A percentile compares a stretch with the other conserved stretches of the same genome.
phyloP scores from a whole-genome alignment of 2,329 filamentous ascomycete species.

The Alternaria arborescens region DNA sequence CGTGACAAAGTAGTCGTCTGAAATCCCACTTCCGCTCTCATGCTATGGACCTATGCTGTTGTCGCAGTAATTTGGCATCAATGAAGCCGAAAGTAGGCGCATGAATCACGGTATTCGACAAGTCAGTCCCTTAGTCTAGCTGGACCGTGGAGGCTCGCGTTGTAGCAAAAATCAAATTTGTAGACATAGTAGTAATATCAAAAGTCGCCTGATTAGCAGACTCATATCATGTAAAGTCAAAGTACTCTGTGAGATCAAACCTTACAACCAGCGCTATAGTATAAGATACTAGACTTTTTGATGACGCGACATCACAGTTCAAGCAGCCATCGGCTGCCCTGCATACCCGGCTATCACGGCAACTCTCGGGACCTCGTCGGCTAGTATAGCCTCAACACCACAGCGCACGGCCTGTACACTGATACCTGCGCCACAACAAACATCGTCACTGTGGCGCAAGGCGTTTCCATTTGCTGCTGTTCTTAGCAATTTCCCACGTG shows the following conservation, averaged over 20 bases:
- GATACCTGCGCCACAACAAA: slow-evolving; percentile 12
- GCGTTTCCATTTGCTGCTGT: not conserved
- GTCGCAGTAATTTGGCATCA: not conserved
- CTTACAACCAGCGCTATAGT: not conserved
- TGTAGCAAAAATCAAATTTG: not conserved
- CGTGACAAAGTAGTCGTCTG: not conserved
- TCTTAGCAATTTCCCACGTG: not conserved
- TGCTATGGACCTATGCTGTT: not conserved
- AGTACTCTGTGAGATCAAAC: not conserved
- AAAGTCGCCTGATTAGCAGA: not conserved
- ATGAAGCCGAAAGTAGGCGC: not conserved
- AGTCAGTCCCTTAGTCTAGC: not conserved
- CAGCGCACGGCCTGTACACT: not conserved
- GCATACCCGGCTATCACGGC: not conserved
- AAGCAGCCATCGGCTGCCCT: not conserved
- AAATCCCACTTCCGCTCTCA: not conserved
- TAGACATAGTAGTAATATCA: not conserved
- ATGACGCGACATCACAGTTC: not conserved
- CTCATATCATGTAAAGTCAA: not conserved
- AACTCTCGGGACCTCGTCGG: not conserved
- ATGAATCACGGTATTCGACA: not conserved
- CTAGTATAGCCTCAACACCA: slow-evolving; percentile 16
- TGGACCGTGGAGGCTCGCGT: not conserved
- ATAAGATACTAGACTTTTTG: not conserved
- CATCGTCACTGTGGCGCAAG: slow-evolving; percentile 4